Percentiles rank a stretch among this genome's conserved stretches.
Evolutionary conservation across 1,284 basidiomycete species (phyloP).

Genomic region (Ceratobasidium sp.): DNA sequence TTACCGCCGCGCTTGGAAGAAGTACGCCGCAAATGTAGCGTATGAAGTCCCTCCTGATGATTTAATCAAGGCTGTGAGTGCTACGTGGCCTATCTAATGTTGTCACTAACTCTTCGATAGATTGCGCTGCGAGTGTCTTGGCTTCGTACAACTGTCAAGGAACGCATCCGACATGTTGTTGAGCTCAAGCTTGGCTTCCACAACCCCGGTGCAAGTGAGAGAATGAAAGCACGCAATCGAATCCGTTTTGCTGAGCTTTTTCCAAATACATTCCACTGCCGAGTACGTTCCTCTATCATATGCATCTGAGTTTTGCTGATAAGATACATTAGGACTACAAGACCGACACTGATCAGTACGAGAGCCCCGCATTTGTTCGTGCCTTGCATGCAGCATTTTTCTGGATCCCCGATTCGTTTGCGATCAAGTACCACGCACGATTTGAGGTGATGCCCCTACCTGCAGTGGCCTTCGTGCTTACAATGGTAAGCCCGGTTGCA

Average conservation of each 20-base stretch:
- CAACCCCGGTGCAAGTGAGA: not conserved
- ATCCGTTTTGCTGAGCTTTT: not conserved
- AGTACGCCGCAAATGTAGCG: not conserved
- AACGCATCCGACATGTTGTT: not conserved
- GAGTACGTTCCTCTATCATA: too few relatives aligned
- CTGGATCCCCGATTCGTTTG: not conserved
- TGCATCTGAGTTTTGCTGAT: too few relatives aligned
- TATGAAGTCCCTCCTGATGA: not conserved
- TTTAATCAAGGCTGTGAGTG: not conserved
- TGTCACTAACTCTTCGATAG: not conserved
- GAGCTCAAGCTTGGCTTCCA: not conserved
- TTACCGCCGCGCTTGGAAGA: not conserved
- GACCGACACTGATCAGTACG: constrained; percentile 3
- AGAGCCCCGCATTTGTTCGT: not conserved
- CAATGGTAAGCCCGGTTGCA: not conserved
- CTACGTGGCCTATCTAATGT: too few relatives aligned
- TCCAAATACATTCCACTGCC: constrained; percentile 24
- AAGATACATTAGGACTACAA: too few relatives aligned
- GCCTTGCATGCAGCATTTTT: not conserved
- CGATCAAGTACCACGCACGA: not conserved
- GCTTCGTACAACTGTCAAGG: not conserved
- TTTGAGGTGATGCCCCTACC: not conserved
- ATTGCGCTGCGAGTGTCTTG: not conserved
- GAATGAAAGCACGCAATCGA: not conserved
- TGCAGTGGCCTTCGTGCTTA: not conserved